A percentile compares a stretch with the other conserved stretches of the same genome.
These are phyloP conservation scores for Leccinum broughii DNA, from an alignment of 768 basidiomycete species.

Conservation along the genomic window DNA sequence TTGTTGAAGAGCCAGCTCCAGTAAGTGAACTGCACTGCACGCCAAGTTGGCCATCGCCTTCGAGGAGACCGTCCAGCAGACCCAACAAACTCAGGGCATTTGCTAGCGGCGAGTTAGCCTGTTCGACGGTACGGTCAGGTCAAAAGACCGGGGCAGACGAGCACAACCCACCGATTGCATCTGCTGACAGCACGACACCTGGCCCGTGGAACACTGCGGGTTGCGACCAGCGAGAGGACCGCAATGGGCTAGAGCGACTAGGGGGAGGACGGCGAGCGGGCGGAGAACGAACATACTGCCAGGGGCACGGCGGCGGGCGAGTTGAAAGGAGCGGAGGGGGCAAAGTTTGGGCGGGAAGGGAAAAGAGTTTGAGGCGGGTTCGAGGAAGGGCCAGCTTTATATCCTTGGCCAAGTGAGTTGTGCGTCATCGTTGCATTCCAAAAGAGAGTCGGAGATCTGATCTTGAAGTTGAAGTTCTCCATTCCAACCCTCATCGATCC, in stretches of 20 bases:
- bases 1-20: constrained; percentile 26
- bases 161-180: constrained; percentile 18
- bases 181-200: constrained; percentile 24
- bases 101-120: constrained; percentile 15
- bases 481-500: constrained; percentile 1
- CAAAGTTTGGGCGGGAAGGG: constrained; percentile 8
- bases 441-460: not conserved
- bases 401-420: not conserved
- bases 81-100: not conserved
- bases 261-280: constrained; percentile 16
- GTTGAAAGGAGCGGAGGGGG: constrained; percentile 28
- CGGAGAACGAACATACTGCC: constrained; percentile 16
- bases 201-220: constrained; percentile 24
- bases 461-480: not conserved
- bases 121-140: constrained; percentile 9
- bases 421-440: not conserved
- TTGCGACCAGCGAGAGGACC: constrained; percentile 27
- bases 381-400: constrained; percentile 20
- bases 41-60: constrained; percentile 15
- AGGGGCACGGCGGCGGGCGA: constrained; percentile 7
- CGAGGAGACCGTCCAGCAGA: constrained; percentile 7
- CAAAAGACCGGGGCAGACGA: not conserved
- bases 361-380: constrained; percentile 9
- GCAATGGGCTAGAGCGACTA: constrained; percentile 19
- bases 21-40: constrained; percentile 20